Percentiles rank a stretch among this genome's conserved stretches.
phyloP scores from a whole-genome alignment of 140 eudicot genomes.

The Anethum foeniculum region DNA sequence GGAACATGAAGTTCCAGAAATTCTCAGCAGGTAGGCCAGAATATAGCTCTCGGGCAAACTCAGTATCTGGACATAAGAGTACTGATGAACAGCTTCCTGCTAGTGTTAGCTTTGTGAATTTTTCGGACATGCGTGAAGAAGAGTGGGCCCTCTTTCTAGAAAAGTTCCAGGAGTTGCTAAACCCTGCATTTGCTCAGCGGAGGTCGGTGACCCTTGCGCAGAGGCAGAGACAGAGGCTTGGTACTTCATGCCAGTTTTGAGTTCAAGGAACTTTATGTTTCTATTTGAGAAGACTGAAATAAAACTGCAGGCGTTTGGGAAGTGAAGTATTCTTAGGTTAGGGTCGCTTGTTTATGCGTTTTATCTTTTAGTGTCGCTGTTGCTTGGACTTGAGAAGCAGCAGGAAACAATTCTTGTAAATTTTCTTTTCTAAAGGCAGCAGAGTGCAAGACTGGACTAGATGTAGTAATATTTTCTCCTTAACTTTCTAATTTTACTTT shows the following conservation, averaged over 20 bases:
- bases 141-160: constrained; percentile 70
- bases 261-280: constrained; percentile 20
- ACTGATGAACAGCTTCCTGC: constrained; percentile 78
- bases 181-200: constrained; percentile 60
- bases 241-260: constrained; percentile 99
- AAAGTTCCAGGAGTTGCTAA: constrained; percentile 59
- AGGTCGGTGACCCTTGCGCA: constrained; percentile 53
- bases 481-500: constrained; percentile 25
- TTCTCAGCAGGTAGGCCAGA: constrained; percentile 26
- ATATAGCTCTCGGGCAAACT: constrained; percentile 27
- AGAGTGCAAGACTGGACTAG: constrained; percentile 19
- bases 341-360: constrained; percentile 15
- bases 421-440: constrained; percentile 29
- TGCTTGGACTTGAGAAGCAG: not conserved
- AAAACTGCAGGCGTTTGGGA: constrained; percentile 19
- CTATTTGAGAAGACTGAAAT: constrained; percentile 11
- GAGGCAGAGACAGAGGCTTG: constrained; percentile 84
- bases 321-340: constrained; percentile 18
- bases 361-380: constrained; percentile 4
- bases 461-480: constrained; percentile 14
- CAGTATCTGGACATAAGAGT: constrained; percentile 73
- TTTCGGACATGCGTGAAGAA: constrained; percentile 69
- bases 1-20: constrained; percentile 34
- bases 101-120: constrained; percentile 63
- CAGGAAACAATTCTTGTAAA: constrained; percentile 27